Evolutionary conservation across 495 filamentous ascomycete genomes (phyloP).

Genomic region (Penicillium cosmopolitanum): DNA sequence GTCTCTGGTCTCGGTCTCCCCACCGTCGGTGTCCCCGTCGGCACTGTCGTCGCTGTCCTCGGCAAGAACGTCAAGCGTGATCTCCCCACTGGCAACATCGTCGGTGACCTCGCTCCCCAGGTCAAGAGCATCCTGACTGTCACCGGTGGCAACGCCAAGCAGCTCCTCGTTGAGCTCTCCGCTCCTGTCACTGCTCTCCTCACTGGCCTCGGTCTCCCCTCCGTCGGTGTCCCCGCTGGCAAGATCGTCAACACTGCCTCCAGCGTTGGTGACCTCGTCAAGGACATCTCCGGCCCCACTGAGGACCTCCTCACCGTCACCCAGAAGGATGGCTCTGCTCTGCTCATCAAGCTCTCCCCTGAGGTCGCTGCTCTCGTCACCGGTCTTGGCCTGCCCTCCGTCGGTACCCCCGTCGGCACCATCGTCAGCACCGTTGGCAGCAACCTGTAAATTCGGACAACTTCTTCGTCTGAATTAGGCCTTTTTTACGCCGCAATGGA

Average conservation of each 20-base stretch:
- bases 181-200: conserved; percentile 37
- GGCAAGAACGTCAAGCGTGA: conserved; percentile 31
- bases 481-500: conserved; percentile 28
- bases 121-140: conserved; percentile 39
- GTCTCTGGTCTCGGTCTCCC: conserved; percentile 37
- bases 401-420: conserved; percentile 37
- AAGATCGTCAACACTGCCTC: conserved; percentile 39
- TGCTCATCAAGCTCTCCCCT: conserved; percentile 43
- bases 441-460: conserved; percentile 36
- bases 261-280: conserved; percentile 42
- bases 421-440: conserved; percentile 40
- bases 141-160: conserved; percentile 33
- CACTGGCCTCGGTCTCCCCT: conserved; percentile 42
- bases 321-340: conserved; percentile 33
- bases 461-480: conserved; percentile 7
- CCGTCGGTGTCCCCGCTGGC: conserved; percentile 36
- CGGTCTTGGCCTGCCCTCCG: conserved; percentile 41
- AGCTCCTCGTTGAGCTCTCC: conserved; percentile 43
- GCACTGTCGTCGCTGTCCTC: conserved; percentile 29
- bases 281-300: conserved; percentile 35
- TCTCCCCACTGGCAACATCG: conserved; percentile 29
- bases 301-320: conserved; percentile 40
- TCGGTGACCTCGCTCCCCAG: conserved; percentile 38
- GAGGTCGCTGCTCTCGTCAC: conserved; percentile 36
- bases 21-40: conserved; percentile 33